phyloP scores from a whole-genome alignment of 495 filamentous ascomycete species.

The Astrothelium macrocarpum region DNA sequence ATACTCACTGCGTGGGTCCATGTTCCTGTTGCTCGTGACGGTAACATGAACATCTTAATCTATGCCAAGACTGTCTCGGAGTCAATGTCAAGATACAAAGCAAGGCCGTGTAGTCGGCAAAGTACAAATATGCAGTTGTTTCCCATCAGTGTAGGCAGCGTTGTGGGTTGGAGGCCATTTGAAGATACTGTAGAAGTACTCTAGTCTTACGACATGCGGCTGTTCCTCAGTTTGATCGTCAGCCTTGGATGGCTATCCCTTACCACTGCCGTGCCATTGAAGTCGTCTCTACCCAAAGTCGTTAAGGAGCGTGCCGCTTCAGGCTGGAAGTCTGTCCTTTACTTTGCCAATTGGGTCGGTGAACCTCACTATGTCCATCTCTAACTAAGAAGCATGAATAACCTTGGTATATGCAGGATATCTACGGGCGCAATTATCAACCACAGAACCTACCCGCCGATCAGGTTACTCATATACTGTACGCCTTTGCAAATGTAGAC shows the following conservation, averaged over 20 bases:
- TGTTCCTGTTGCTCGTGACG: background rate
- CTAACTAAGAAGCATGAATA: background rate
- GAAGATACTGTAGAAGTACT: background rate
- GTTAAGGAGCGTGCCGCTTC: background rate
- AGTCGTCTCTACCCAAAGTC: background rate
- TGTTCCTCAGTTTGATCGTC: background rate
- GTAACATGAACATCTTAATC: constrained; percentile 1
- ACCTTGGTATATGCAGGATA: background rate
- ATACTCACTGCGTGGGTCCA: background rate
- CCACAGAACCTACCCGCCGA: constrained; percentile 80
- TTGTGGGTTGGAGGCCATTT: background rate
- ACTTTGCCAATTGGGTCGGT: constrained; percentile 1
- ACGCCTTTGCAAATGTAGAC: constrained; percentile 76
- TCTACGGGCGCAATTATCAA: constrained; percentile 44
- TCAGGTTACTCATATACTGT: constrained; percentile 86
- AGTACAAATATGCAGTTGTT: constrained; percentile 4
- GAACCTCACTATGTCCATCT: background rate
- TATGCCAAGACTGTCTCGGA: background rate
- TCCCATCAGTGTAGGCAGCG: background rate
- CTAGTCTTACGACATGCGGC: background rate
- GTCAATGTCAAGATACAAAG: background rate
- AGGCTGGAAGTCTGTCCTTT: background rate
- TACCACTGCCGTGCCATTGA: background rate
- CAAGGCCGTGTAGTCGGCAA: background rate
- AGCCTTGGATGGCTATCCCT: background rate